Base-by-base conservation (phyloP, 1,284 basidiomycete genomes). In the Phenoliferia sp. region DNA sequence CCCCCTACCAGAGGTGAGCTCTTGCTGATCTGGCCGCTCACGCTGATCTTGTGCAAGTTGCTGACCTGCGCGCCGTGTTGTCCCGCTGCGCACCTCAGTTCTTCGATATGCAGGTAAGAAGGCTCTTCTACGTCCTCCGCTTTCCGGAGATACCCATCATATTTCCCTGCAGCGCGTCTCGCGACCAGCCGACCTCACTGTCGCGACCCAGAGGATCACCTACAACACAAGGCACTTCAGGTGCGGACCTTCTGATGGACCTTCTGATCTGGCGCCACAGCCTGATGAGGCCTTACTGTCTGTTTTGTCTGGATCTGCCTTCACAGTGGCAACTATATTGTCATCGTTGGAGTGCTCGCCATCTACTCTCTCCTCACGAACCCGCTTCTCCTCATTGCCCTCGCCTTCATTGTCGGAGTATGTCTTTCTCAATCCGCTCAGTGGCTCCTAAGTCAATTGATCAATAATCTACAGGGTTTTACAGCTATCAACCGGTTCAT, bases 291-390 rank as follows among this genome's bases (percentile, higher is more conserved):
- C n/a, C n/a, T n/a, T n/a, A n/a, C n/a, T n/a, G n/a, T n/a, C n/a
- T n/a, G n/a, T n/a, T n/a, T n/a, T n/a, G n/a, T n/a, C n/a, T n/a
- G n/a, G n/a, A n/a, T n/a, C n/a, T n/a, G n/a, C n/a, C n/a, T 44
- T 33, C 31, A 15, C 44, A 32, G 44, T 6, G 52, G 58, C 12
- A 55, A 61, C 54, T 33, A 48, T 52, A 86, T 87, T 54, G 80
- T 96, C 76, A 85, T 98, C 74, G 83, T 97, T 26, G 87, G 84
- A 61, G 79, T 88, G 58, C 84, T 98, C 64, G 90, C 88, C 22
- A 86, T 98, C 66, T 99, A 97, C 79, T 91, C 94, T 22, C 79
- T 98, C 54, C 79, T 98, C 75, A 92, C 89, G 69, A 94, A 90
- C 80, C 85, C 85, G 9, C 79, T 87, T 50, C 87, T 99, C 57